Conservation (phyloP, 345 rosid species). For the Acer campestre region DNA sequence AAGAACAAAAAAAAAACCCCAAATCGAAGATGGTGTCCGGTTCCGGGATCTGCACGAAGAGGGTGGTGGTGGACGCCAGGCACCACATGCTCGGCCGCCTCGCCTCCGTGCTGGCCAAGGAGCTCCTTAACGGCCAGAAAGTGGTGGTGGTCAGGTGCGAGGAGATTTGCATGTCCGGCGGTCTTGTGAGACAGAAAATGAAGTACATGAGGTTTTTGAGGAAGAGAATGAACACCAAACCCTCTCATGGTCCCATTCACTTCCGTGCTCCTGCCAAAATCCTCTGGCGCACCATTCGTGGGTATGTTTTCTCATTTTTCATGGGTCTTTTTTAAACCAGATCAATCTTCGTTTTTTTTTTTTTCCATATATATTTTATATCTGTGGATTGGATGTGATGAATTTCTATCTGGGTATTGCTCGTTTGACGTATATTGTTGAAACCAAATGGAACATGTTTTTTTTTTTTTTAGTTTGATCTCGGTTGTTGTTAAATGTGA, state of each 20-base stretch:
- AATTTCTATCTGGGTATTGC: not conserved
- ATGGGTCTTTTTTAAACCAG: not conserved
- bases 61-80: slow-evolving; percentile 77
- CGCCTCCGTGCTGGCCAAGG: slow-evolving; percentile 75
- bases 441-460: not conserved
- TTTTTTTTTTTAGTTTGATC: too few relatives aligned
- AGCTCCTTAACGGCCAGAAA: slow-evolving; percentile 75
- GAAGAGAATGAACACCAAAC: slow-evolving; percentile 92
- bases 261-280: slow-evolving; percentile 90
- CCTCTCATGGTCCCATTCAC: slow-evolving; percentile 94
- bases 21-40: slow-evolving; percentile 65
- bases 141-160: slow-evolving; percentile 82
- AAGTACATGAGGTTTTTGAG: slow-evolving; percentile 87
- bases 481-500: not conserved
- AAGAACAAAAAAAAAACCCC: not conserved
- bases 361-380: not conserved
- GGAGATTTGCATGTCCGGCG: slow-evolving; percentile 85
- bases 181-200: slow-evolving; percentile 88
- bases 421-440: not conserved
- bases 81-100: slow-evolving; percentile 83
- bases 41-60: slow-evolving; percentile 67
- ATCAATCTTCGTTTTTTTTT: not conserved
- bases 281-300: slow-evolving; percentile 87
- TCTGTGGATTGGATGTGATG: not conserved
- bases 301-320: slow-evolving; percentile 37